Base-by-base conservation (phyloP, 208 protist species). In the Leishmania arabica region DNA sequence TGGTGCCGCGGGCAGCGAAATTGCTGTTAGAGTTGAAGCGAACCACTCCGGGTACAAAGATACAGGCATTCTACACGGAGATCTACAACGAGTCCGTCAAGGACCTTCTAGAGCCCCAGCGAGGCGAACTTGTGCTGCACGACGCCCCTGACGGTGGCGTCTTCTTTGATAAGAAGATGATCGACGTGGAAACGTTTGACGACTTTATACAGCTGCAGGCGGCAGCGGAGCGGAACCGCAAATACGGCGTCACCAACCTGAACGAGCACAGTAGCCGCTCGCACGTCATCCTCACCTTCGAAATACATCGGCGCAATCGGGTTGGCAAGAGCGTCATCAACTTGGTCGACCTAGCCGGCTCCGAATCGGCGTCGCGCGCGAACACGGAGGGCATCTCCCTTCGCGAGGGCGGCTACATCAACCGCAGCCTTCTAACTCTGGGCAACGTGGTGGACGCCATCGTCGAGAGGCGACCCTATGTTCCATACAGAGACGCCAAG, bases 281-380 rank as follows among this genome's bases (percentile, higher is more conserved):
- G 21, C 93, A 94, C 80, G 84, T 92, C 70, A 86, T 90, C 42
- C 69, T 88, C 7, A 85, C 80, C 27, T 87, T 87, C 72, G 78
- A 86, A 71, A 91, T 92, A n/a, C 83, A 80, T 47, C 87, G 84
- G 17, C 21, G 70, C 21, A 90, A 88, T 37, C 69, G 84, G n/a
- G 78, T 58, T 27, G 79, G 76, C 42, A 84, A 90, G 79, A 93
- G 88, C 34, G 94, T 95, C 53, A 88, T 98, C 34, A 91, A 86
- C 62, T 77, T 99, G 40, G 95, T 97, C 34, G 98, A 99, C 86
- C 89, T 99, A 19, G 98, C 98, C 42, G 98, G 98, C 9, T 94
- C 86, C 62, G 97, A 99, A 82, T 90, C 90, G 6, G 88, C 92
- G 37, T 88, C 89, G 47, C 88, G 90, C 68, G 86, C 91, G 45